A percentile compares a stretch with the other conserved stretches of the same genome.
Evolutionary conservation across 2,329 filamentous ascomycete species (phyloP).

Genomic region (Exophiala xenobiotica): DNA sequence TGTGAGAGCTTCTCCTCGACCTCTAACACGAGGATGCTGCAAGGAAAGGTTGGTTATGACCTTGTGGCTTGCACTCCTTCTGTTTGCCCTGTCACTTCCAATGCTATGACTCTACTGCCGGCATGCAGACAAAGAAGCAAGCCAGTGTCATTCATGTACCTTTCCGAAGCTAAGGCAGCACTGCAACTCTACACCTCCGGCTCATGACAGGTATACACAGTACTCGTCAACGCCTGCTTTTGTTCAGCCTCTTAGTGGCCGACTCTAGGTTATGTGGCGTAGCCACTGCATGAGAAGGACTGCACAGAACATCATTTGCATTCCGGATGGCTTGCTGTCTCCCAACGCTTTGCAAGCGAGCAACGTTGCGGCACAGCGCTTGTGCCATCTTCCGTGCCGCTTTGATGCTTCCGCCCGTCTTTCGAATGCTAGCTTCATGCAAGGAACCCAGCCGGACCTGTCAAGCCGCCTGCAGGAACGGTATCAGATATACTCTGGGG

Average conservation of each 20-base stretch:
- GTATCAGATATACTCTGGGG: slow-evolving; percentile 24
- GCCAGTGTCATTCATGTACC: neutral
- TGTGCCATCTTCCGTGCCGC: slow-evolving; percentile 24
- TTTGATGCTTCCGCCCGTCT: slow-evolving; percentile 23
- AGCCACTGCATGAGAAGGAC: slow-evolving; percentile 1
- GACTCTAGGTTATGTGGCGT: neutral
- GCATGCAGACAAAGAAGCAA: neutral
- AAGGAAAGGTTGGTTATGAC: neutral
- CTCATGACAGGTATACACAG: neutral
- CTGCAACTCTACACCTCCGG: neutral
- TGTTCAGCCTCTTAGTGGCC: neutral
- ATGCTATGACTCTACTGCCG: neutral
- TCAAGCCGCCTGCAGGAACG: slow-evolving; percentile 25
- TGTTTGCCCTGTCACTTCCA: neutral
- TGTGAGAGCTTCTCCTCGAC: slow-evolving; percentile 9
- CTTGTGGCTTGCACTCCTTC: neutral
- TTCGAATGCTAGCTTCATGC: slow-evolving; percentile 11
- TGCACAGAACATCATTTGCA: slow-evolving; percentile 5
- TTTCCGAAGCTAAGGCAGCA: neutral
- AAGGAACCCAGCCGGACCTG: slow-evolving; percentile 12
- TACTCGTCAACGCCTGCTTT: neutral
- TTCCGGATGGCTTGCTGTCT: slow-evolving; percentile 12
- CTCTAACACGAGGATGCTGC: neutral
- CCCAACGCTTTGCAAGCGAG: slow-evolving; percentile 2
- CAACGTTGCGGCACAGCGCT: slow-evolving; percentile 16